Evolutionary conservation across 805 yeast species (phyloP), one percentile per base, ranked within the genome.

Genomic region (Metschnikowia noctiluminum): DNA sequence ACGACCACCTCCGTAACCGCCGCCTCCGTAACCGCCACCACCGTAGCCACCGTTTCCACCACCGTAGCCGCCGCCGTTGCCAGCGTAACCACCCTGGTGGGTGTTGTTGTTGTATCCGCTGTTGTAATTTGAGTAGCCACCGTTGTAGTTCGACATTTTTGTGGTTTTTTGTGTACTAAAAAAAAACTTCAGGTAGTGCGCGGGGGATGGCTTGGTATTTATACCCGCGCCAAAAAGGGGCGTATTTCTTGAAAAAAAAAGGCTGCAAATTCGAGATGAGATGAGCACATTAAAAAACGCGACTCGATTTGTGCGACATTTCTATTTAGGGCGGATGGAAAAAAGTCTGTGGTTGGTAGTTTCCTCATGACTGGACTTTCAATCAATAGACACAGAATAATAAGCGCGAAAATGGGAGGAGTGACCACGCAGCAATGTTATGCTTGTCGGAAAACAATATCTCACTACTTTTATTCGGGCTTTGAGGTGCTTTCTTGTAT

Each of bases 11-110:
- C 69, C 65, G 38, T 65, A 57, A 26, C 64, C 60, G 37, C 71
- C 65, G 28, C 70, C 69, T 48, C 69, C 63, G 41, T 68, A 62
- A 15, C 72, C 68, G 35, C 36, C 36, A 50, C 63, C 61, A 45
- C 68, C 66, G 43, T 69, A 53, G 46, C 54, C 51, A 45, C 65
- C 63, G 44, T 48, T 45, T 21, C 57, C 57, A 40, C 66, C 59
- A 11, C 53, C 47, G 48, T 45, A 38, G 40, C 61, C 60, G 28
- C 45, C 49, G 28, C 46, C 44, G 50, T 42, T 31, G 14, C 49
- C 47, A n/a, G 38, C 43, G 46, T 70, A 54, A 46, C 56, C 54
- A 45, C 65, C 64, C 49, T 41, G 47, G 38, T 51, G 45, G 35
- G 52, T 46, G 56, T 54, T 38, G 53, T 53, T 53, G 45, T 52